Evolutionary conservation across 306 rosid species (phyloP).

Genomic region (Ceratonia siliqua): DNA sequence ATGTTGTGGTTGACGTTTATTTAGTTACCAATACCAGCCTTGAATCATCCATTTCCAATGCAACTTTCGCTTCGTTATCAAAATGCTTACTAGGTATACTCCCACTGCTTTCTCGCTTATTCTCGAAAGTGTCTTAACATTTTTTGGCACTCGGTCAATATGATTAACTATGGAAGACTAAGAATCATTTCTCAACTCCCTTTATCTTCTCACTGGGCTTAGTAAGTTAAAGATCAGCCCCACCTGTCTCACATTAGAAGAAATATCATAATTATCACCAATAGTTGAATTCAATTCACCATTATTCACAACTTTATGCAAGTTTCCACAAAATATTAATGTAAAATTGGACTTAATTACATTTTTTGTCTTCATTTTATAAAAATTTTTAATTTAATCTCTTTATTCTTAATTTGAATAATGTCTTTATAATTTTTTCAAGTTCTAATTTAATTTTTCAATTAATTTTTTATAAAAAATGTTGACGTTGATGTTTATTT

Average conservation of each 20-base stretch:
- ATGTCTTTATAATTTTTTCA: no score
- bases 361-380: no score
- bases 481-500: no score
- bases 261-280: conserved; percentile 44
- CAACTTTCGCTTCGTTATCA: conserved; percentile 37
- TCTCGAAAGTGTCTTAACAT: conserved; percentile 38
- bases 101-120: conserved; percentile 27
- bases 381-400: no score
- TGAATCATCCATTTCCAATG: conserved; percentile 29
- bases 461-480: no score
- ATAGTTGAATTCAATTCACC: conserved; percentile 42
- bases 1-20: no score
- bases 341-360: no score
- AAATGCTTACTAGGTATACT: conserved; percentile 16
- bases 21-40: conserved; percentile 23
- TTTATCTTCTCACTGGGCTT: conserved; percentile 22
- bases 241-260: conserved; percentile 44
- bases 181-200: conserved; percentile 31
- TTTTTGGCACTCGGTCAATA: conserved; percentile 26
- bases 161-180: conserved; percentile 15
- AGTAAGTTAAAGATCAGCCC: no score
- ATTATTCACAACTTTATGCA: conserved; percentile 37
- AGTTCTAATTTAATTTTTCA: no score
- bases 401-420: no score
- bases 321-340: no score